These are phyloP conservation scores for Cladosporium sp. DNA, from an alignment of 2,329 filamentous ascomycete genomes.

Conservation along the genomic window DNA sequence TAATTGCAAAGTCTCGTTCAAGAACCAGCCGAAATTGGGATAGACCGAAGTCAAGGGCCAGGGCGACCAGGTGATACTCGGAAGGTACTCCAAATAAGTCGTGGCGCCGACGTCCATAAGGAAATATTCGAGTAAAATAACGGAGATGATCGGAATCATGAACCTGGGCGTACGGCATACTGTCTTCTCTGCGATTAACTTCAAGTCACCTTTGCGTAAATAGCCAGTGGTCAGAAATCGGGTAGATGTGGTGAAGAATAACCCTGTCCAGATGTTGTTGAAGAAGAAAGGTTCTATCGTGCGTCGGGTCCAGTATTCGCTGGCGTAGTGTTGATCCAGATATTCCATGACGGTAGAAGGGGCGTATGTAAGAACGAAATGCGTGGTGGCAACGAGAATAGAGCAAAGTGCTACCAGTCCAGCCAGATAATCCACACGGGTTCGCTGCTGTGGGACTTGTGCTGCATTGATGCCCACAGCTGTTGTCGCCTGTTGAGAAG, in stretches of 20 bases:
- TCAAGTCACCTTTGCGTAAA: constrained; percentile 39
- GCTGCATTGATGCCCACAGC: constrained; percentile 14
- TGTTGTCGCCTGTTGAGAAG: background rate
- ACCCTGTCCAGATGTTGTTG: constrained; percentile 44
- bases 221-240: constrained; percentile 41
- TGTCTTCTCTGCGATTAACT: constrained; percentile 40
- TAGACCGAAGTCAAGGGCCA: constrained; percentile 42
- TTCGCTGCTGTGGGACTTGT: constrained; percentile 15
- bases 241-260: constrained; percentile 46
- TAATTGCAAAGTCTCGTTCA: constrained; percentile 42
- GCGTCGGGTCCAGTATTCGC: constrained; percentile 39
- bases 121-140: constrained; percentile 45
- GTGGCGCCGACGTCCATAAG: constrained; percentile 41
- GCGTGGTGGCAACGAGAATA: constrained; percentile 42
- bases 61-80: constrained; percentile 44
- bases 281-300: constrained; percentile 42
- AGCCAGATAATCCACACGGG: constrained; percentile 43
- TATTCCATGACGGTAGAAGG: constrained; percentile 37
- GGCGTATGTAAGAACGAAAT: constrained; percentile 42
- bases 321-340: constrained; percentile 33
- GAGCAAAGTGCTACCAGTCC: constrained; percentile 42
- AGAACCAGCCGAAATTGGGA: constrained; percentile 38
- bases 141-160: constrained; percentile 40
- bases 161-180: constrained; percentile 41
- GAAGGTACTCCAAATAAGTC: constrained; percentile 41